Evolutionary conservation across 768 basidiomycete species (phyloP), one percentile per base, ranked within the genome.

Genomic region (Amanita fuliginea): DNA sequence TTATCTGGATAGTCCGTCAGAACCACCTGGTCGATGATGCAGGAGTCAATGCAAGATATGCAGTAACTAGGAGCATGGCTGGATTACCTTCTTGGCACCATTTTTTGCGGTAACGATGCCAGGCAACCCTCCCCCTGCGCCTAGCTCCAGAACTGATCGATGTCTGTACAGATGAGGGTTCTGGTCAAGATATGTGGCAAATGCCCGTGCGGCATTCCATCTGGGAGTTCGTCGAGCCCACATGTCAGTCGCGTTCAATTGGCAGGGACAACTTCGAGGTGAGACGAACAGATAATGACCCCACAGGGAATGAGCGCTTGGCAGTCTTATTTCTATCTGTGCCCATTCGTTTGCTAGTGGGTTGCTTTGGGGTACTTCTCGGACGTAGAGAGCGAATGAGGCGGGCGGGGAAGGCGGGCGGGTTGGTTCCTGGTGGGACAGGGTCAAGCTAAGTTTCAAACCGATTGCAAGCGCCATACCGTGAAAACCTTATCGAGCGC

Each of bases 1-100:
- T 68, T 57, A 54, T 97, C 95, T 0, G 95, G 95, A 61, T 97
- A 98, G 64, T 99, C 96, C 0, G 96, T 96, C 42, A 93, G 65
- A 2, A 96, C 77, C 2, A 83, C 81, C 87, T 90, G 56, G 10
- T 22, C 37, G 46, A 18, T n/a, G 26, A 4, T 44, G 37, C n/a
- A 32, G 19, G 28, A 1, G 36, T 37, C 13, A 16, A 39, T 11
- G 16, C 39, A 34, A 10, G 42, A 44, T 36, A 28, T 32, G 37
- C 28, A 2, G 49, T 16, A 4, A 28, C 22, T 26, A 42, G 22
- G 22, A 24, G 0, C 18, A n/a, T 9, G 21, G 14, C 9, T 16
- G 19, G 49, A 70, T n/a, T 16, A 88, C 92, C 59, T 76, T 77
- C 35, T 62, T 58, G 0, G 92, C 91, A 0, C 83, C 85, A 51